phyloP scores from a whole-genome alignment of 2,329 filamentous ascomycete genomes.

The Verticillium tricorpus region DNA sequence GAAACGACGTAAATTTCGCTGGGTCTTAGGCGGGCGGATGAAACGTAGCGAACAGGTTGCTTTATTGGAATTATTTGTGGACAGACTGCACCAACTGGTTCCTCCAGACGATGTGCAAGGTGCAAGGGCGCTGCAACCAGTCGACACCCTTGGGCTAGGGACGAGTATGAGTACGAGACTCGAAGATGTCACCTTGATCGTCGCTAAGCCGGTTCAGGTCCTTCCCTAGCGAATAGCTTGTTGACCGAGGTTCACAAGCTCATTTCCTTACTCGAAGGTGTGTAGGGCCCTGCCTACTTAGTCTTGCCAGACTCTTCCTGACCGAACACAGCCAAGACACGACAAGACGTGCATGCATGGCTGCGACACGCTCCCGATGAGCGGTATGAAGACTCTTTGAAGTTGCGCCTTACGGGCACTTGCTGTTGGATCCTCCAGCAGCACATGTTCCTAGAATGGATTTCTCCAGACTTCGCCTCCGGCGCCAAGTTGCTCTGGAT shows the following conservation, averaged over 20 bases:
- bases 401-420: slow-evolving; percentile 15
- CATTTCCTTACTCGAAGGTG: slow-evolving; percentile 1
- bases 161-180: not conserved
- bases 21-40: slow-evolving; percentile 10
- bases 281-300: not conserved
- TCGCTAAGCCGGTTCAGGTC: not conserved
- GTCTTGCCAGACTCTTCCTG: not conserved
- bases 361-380: slow-evolving; percentile 7
- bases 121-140: not conserved
- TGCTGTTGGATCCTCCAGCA: slow-evolving; percentile 21
- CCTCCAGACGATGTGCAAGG: not conserved
- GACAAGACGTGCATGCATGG: slow-evolving; percentile 13
- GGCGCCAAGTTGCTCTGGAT: slow-evolving; percentile 23
- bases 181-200: not conserved
- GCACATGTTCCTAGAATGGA: slow-evolving; percentile 14
- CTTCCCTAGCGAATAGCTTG: not conserved
- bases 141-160: not conserved
- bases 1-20: slow-evolving; percentile 5
- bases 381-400: slow-evolving; percentile 14
- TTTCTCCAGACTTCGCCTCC: slow-evolving; percentile 2
- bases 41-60: slow-evolving; percentile 7
- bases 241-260: not conserved
- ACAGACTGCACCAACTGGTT: slow-evolving; percentile 9
- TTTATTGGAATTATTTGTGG: slow-evolving; percentile 5
- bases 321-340: not conserved